phyloP scores from a whole-genome alignment of 139 green algal genomes.

The Desmodesmus armatus region DNA sequence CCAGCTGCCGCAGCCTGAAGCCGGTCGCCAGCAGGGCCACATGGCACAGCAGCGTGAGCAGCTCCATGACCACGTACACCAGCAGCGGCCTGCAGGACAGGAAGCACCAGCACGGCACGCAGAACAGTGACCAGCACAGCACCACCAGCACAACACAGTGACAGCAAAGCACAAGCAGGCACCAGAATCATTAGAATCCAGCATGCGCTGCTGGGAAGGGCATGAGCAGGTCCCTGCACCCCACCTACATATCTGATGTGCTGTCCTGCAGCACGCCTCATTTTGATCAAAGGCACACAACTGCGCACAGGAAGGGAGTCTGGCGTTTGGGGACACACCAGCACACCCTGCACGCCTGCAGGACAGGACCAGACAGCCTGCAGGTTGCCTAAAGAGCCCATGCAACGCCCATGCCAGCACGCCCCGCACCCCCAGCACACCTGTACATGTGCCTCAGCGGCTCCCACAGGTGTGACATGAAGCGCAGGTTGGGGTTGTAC shows the following conservation, averaged over 20 bases:
- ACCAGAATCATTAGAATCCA: not conserved
- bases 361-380: not conserved
- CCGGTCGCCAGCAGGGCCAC: slow-evolving; percentile 13
- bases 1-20: not conserved
- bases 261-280: no score
- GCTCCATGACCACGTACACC: slow-evolving; percentile 38
- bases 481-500: slow-evolving; percentile 29
- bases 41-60: slow-evolving; percentile 11
- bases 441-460: slow-evolving; percentile 55
- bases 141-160: no score
- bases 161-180: not conserved
- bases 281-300: no score
- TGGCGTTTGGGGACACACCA: not conserved
- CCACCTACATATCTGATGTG: no score
- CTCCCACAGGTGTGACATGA: slow-evolving; percentile 51
- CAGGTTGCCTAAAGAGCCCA: not conserved
- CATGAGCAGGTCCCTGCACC: no score
- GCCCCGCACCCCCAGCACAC: no score
- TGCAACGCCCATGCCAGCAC: no score
- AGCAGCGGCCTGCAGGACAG: slow-evolving; percentile 12
- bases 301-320: not conserved
- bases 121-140: no score
- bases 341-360: not conserved
- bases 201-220: no score
- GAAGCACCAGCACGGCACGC: slow-evolving; percentile 11